These are phyloP conservation scores for Galeopsis tetrahit DNA, from an alignment of 257 asterid genomes.

Conservation along the genomic window DNA sequence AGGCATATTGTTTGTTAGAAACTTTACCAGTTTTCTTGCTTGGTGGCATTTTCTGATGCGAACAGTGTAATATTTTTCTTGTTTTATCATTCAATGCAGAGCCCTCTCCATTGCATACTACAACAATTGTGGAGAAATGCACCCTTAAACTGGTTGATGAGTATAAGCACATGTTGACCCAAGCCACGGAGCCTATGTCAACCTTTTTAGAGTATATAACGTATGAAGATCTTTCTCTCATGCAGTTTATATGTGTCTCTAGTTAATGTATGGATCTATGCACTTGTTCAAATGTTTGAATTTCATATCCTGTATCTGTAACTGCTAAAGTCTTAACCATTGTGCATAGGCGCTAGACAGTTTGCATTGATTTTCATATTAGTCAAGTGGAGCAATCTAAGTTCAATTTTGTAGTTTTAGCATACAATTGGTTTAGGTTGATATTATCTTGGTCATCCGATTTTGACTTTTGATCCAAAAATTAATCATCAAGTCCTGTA, in stretches of 20 bases:
- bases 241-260: background rate
- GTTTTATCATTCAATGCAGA: constrained; percentile 50
- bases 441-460: background rate
- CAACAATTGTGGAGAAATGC: constrained; percentile 97
- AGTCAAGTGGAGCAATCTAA: constrained; percentile 6
- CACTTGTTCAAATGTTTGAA: background rate
- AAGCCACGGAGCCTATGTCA: constrained; percentile 88
- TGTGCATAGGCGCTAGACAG: background rate
- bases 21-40: background rate
- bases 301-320: background rate
- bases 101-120: constrained; percentile 91
- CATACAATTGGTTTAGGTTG: background rate
- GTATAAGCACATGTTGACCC: constrained; percentile 85
- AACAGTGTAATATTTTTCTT: constrained; percentile 5
- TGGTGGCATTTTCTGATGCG: constrained; percentile 9
- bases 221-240: constrained; percentile 43
- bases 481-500: background rate
- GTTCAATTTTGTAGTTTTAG: background rate
- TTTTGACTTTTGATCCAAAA: constrained; percentile 4
- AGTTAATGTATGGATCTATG: background rate
- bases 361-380: background rate
- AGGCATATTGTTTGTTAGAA: background rate
- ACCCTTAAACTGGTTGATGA: constrained; percentile 90
- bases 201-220: constrained; percentile 84
- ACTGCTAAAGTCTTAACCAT: background rate